Evolutionary conservation across 2,329 filamentous ascomycete species (phyloP).

Genomic region (Fusarium sp.): DNA sequence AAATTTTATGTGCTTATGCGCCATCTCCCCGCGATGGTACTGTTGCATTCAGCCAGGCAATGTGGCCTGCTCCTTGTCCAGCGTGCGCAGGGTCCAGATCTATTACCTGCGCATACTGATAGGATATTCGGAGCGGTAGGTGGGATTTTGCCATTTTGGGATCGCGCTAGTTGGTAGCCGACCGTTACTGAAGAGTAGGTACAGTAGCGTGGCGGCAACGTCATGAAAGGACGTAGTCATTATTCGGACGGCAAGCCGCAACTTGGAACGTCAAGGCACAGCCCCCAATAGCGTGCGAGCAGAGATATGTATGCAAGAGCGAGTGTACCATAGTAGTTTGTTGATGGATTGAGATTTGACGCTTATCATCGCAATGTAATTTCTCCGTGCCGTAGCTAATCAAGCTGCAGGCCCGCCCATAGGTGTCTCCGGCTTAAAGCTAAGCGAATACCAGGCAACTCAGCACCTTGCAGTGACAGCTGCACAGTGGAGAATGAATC

Average conservation of each 20-base stretch:
- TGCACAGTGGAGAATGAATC: slow-evolving; percentile 41
- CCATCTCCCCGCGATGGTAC: slow-evolving; percentile 52
- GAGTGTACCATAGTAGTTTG: background rate
- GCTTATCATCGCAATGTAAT: slow-evolving; percentile 14
- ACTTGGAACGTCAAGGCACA: slow-evolving; percentile 6
- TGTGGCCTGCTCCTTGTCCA: slow-evolving; percentile 39
- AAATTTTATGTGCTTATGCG: slow-evolving; percentile 48
- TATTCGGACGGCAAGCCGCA: slow-evolving; percentile 21
- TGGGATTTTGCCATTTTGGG: slow-evolving; percentile 25
- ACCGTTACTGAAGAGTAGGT: slow-evolving; percentile 28
- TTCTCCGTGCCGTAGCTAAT: slow-evolving; percentile 32
- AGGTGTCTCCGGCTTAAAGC: slow-evolving; percentile 20
- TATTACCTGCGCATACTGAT: slow-evolving; percentile 32
- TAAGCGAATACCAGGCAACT: slow-evolving; percentile 44
- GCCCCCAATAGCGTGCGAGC: slow-evolving; percentile 7
- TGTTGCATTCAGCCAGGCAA: slow-evolving; percentile 49
- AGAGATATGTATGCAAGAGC: background rate
- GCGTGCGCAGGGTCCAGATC: slow-evolving; percentile 39
- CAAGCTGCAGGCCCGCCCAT: slow-evolving; percentile 21
- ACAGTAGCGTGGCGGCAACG: slow-evolving; percentile 28
- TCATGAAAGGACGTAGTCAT: slow-evolving; percentile 25
- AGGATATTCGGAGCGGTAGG: slow-evolving; percentile 25
- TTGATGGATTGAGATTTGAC: background rate
- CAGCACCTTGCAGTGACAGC: slow-evolving; percentile 46
- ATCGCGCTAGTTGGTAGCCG: slow-evolving; percentile 39